These are phyloP conservation scores for Xerophyta viscosa DNA, from an alignment of 106 monocot species.

Conservation along the genomic window DNA sequence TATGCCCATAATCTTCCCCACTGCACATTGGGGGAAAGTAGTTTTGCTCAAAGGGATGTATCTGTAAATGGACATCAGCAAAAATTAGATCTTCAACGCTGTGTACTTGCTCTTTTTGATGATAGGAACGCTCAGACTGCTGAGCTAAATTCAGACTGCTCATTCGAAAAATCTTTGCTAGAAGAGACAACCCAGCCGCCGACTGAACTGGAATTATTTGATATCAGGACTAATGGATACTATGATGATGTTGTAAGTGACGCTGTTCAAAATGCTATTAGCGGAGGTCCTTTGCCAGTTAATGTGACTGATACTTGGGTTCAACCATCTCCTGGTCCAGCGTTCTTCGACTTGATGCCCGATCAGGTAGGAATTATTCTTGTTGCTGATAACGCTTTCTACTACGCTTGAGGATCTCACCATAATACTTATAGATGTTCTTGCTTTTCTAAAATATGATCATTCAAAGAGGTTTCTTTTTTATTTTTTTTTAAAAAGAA, in stretches of 20 bases:
- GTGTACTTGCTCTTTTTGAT: slow-evolving; percentile 14
- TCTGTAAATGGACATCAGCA: slow-evolving; percentile 11
- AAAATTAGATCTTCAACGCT: slow-evolving; percentile 7
- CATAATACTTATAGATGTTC: background rate
- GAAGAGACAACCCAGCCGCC: slow-evolving; percentile 19
- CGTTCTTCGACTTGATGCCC: slow-evolving; percentile 18
- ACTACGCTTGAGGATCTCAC: too few species aligned
- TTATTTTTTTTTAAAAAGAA: too few species aligned
- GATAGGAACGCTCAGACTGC: slow-evolving; percentile 9
- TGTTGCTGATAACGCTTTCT: too few species aligned
- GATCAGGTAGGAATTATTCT: slow-evolving; percentile 38
- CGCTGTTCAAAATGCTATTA: slow-evolving; percentile 16
- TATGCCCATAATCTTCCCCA: slow-evolving; percentile 13
- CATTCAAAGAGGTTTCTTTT: too few species aligned
- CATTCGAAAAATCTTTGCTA: slow-evolving; percentile 24
- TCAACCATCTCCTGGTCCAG: slow-evolving; percentile 12
- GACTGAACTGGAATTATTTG: slow-evolving; percentile 32
- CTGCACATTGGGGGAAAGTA: slow-evolving; percentile 8
- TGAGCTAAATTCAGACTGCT: slow-evolving; percentile 14
- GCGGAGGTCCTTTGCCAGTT: slow-evolving; percentile 12
- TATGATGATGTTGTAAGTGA: slow-evolving; percentile 16
- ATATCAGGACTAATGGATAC: slow-evolving; percentile 6
- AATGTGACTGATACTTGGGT: slow-evolving; percentile 16
- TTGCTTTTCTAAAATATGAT: too few species aligned
- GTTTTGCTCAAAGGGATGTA: slow-evolving; percentile 10